Percentiles rank a stretch among this genome's conserved stretches.
These are phyloP conservation scores for Calonectria multiphialidica DNA, from an alignment of 2,329 filamentous ascomycete species.

Conservation along the genomic window DNA sequence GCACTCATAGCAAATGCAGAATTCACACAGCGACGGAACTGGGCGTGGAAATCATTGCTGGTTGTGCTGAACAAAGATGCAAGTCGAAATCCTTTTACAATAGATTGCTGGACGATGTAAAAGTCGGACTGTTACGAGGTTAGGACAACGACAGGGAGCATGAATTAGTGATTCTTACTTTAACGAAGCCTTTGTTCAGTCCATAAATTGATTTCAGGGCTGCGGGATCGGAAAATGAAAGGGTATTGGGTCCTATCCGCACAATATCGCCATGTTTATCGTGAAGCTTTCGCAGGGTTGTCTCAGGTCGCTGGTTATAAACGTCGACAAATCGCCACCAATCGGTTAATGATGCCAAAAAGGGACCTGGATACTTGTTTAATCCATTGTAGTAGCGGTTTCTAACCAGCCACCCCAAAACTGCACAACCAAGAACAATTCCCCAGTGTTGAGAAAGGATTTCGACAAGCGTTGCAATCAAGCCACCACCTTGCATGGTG, in stretches of 20 bases:
- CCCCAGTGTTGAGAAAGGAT: constrained; percentile 37
- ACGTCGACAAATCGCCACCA: constrained; percentile 83
- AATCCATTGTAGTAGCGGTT: constrained; percentile 65
- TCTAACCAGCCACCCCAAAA: constrained; percentile 27
- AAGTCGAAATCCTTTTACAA: constrained; percentile 75
- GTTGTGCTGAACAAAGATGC: constrained; percentile 82
- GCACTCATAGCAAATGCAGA: constrained; percentile 83
- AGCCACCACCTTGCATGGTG: constrained; percentile 39
- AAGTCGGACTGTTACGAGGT: constrained; percentile 74
- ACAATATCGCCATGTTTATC: constrained; percentile 80
- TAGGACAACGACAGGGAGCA: constrained; percentile 56
- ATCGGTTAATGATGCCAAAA: constrained; percentile 72
- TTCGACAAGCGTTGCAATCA: constrained; percentile 34
- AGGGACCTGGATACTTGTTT: constrained; percentile 79
- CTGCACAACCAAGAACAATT: constrained; percentile 20
- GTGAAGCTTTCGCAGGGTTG: constrained; percentile 76
- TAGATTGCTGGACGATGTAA: constrained; percentile 82
- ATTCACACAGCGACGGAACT: constrained; percentile 81
- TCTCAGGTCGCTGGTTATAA: constrained; percentile 71
- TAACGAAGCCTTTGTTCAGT: constrained; percentile 83
- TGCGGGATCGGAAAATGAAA: constrained; percentile 81
- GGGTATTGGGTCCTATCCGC: constrained; percentile 77
- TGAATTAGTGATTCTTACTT: constrained; percentile 61
- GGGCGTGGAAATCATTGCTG: constrained; percentile 80
- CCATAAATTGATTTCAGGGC: constrained; percentile 84